phyloP scores from a whole-genome alignment of 257 asterid genomes.

The Striga asiatica region DNA sequence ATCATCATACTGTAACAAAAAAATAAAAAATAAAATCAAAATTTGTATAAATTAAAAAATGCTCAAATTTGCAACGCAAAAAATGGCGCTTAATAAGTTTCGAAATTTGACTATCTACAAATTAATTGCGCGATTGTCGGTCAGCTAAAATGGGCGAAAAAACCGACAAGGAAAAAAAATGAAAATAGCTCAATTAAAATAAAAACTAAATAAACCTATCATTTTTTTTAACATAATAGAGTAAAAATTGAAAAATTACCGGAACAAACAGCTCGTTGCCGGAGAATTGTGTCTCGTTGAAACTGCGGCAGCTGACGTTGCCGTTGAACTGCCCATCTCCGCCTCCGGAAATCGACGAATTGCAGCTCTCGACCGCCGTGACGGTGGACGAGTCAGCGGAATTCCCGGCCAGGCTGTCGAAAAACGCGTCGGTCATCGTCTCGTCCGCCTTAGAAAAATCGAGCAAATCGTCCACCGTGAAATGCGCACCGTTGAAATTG shows the following conservation, averaged over 20 bases:
- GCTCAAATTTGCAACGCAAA: no score
- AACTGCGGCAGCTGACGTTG: slow-evolving; percentile 72
- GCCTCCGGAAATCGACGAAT: slow-evolving; percentile 69
- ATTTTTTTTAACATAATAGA: not conserved
- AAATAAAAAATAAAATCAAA: not conserved
- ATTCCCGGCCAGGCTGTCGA: slow-evolving; percentile 48
- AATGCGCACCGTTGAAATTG: slow-evolving; percentile 25
- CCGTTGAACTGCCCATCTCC: slow-evolving; percentile 54
- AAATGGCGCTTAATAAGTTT: no score
- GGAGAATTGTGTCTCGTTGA: slow-evolving; percentile 54
- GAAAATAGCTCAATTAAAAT: not conserved
- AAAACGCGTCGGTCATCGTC: slow-evolving; percentile 64
- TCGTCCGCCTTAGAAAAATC: slow-evolving; percentile 88
- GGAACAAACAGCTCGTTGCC: slow-evolving; percentile 84
- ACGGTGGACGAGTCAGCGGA: slow-evolving; percentile 67
- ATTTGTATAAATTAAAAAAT: not conserved
- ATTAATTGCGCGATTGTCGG: slow-evolving; percentile 21
- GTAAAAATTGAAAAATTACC: slow-evolving; percentile 35
- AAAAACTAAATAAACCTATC: not conserved
- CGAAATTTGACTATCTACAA: no score
- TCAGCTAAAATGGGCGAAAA: not conserved
- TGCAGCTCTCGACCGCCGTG: slow-evolving; percentile 70
- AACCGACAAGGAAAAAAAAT: not conserved
- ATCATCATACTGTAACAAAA: slow-evolving; percentile 60
- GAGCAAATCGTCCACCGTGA: slow-evolving; percentile 70